Percentiles rank a stretch among this genome's conserved stretches.
Evolutionary conservation across 129 eudicot genomes (phyloP).

Genomic region (Saussurea involucrata): DNA sequence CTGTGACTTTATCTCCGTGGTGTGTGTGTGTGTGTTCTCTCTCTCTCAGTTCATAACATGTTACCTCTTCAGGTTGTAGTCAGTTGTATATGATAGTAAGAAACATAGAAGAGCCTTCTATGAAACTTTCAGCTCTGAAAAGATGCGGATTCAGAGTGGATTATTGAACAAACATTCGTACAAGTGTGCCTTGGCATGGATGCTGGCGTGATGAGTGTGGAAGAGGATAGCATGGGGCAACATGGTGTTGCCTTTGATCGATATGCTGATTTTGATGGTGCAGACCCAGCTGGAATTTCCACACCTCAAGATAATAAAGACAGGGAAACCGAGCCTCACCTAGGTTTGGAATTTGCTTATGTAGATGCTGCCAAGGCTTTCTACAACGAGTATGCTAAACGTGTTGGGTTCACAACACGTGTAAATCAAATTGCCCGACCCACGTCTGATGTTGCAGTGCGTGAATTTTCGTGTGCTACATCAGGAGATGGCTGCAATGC

Average conservation of each 20-base stretch:
- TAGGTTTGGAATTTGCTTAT: conserved; percentile 72
- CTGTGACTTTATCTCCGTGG: background rate
- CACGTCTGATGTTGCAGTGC: conserved; percentile 25
- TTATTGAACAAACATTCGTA: conserved; percentile 2
- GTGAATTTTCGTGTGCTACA: conserved; percentile 47
- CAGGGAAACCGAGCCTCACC: conserved; percentile 42
- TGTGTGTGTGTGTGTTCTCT: too few species aligned
- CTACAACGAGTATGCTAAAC: conserved; percentile 75
- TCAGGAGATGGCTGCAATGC: conserved; percentile 60
- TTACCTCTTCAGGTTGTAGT: background rate
- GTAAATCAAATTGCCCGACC: conserved; percentile 32
- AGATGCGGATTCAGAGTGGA: conserved; percentile 10
- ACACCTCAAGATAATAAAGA: conserved; percentile 42
- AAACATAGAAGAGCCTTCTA: background rate
- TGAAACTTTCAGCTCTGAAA: conserved; percentile 8
- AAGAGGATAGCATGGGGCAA: conserved; percentile 48
- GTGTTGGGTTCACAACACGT: conserved; percentile 50
- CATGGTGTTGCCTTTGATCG: conserved; percentile 46
- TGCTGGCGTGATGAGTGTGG: conserved; percentile 41
- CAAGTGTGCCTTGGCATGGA: conserved; percentile 33
- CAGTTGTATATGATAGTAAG: background rate
- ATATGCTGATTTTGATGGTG: conserved; percentile 40
- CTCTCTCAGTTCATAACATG: background rate
- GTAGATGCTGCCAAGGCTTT: conserved; percentile 61
- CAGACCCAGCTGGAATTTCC: conserved; percentile 38